phyloP scores from a whole-genome alignment of 1,284 basidiomycete species.

The Trametes versicolor region DNA sequence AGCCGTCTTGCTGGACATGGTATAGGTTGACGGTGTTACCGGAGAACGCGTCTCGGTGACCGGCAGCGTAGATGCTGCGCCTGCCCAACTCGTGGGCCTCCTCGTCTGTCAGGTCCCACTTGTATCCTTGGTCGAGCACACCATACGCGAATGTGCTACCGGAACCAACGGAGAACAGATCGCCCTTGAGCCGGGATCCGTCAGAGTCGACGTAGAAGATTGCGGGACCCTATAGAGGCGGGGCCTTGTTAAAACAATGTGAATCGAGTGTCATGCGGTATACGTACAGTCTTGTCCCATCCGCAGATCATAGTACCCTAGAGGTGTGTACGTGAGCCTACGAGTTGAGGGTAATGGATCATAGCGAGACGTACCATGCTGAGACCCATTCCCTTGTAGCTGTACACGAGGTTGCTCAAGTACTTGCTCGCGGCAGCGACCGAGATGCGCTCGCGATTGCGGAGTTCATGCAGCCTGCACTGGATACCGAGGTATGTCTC shows the following conservation, averaged over 20 bases:
- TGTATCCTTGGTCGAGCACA: conserved; percentile 97
- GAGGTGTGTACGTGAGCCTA: not conserved
- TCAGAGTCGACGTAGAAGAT: conserved; percentile 99
- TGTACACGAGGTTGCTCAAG: conserved; percentile 96
- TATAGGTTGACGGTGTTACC: conserved; percentile 97
- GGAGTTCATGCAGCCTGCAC: conserved; percentile 95
- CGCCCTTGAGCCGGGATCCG: conserved; percentile 94
- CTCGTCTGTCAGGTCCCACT: conserved; percentile 92
- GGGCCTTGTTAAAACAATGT: not conserved
- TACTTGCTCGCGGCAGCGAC: conserved; percentile 99
- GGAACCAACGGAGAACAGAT: conserved; percentile 98
- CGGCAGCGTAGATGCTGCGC: conserved; percentile 96
- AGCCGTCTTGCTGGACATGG: conserved; percentile 95
- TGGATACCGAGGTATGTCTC: conserved; percentile 99
- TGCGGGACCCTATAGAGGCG: conserved; percentile 78
- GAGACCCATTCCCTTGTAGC: conserved; percentile 99
- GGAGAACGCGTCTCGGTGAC: conserved; percentile 97
- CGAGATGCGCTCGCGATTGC: conserved; percentile 97
- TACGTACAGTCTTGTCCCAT: conserved; percentile 96
- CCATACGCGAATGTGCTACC: conserved; percentile 99
- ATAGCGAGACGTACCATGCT: conserved; percentile 82
- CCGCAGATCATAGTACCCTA: conserved; percentile 99
- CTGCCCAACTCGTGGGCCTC: conserved; percentile 96
- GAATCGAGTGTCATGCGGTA: not conserved
- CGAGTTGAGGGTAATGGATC: not conserved